Conservation (phyloP, 129 eudicot genomes). For the Flaveria sonorensis region DNA sequence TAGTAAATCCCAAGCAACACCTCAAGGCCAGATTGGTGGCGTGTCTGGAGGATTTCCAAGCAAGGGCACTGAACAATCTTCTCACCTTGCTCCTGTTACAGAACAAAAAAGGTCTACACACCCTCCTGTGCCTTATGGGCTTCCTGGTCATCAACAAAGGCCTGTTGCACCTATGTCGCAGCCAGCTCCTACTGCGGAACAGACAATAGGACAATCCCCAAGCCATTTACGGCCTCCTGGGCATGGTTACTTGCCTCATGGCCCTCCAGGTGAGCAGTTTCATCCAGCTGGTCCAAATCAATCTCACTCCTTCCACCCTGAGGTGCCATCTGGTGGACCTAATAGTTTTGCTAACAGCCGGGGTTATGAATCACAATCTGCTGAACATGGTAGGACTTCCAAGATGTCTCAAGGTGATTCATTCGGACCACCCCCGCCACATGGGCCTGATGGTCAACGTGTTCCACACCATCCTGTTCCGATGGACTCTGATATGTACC, state of each 20-base stretch:
- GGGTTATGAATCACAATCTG: slow-evolving; percentile 40
- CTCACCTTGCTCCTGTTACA: slow-evolving; percentile 22
- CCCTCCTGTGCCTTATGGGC: slow-evolving; percentile 40
- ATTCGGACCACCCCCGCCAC: slow-evolving; percentile 40
- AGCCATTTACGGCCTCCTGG: slow-evolving; percentile 54
- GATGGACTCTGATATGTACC: slow-evolving; percentile 46
- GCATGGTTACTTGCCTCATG: slow-evolving; percentile 45
- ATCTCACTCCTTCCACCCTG: slow-evolving; percentile 38
- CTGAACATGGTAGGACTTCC: slow-evolving; percentile 25
- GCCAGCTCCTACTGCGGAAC: slow-evolving; percentile 10
- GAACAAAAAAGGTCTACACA: slow-evolving; percentile 34
- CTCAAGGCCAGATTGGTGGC: slow-evolving; percentile 34
- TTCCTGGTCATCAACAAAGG: slow-evolving; percentile 46
- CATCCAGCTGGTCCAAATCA: slow-evolving; percentile 42
- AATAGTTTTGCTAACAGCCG: slow-evolving; percentile 39
- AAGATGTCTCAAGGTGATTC: slow-evolving; percentile 43
- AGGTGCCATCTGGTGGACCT: slow-evolving; percentile 34
- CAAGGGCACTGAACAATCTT: slow-evolving; percentile 33
- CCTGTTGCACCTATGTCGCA: slow-evolving; percentile 26
- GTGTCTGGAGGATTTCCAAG: slow-evolving; percentile 36
- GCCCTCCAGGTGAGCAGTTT: slow-evolving; percentile 44
- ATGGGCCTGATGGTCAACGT: slow-evolving; percentile 45
- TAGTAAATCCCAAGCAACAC: slow-evolving; percentile 19
- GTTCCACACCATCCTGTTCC: slow-evolving; percentile 42
- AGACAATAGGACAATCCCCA: slow-evolving; percentile 44